These are phyloP conservation scores for Crithidia bombi DNA, from an alignment of 208 protist species.

Conservation along the genomic window DNA sequence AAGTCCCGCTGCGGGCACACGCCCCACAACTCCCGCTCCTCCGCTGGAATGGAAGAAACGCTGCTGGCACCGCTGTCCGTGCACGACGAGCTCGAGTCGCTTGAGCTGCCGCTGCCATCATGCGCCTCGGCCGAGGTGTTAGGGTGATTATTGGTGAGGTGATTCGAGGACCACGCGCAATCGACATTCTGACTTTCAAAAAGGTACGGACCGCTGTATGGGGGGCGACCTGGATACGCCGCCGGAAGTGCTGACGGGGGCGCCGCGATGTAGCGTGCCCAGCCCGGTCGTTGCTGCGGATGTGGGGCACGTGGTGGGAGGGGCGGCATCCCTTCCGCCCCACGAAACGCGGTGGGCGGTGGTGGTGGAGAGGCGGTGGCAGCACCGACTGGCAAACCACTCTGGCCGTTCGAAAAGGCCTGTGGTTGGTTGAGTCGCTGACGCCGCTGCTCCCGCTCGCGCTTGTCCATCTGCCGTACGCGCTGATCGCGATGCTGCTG, in stretches of 20 bases:
- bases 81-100: neutral
- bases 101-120: neutral
- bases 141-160: neutral
- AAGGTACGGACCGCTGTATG: neutral
- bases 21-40: conserved; percentile 12
- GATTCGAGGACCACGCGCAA: neutral
- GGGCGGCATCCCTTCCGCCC: neutral
- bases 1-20: conserved; percentile 19
- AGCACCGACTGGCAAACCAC: neutral
- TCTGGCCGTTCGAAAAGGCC: neutral
- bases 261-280: neutral
- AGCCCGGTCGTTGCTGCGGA: neutral
- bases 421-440: neutral
- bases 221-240: neutral
- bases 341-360: neutral
- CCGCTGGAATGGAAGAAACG: neutral
- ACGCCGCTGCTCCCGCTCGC: neutral
- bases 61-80: neutral
- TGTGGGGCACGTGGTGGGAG: neutral
- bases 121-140: neutral
- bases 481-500: conserved; percentile 4
- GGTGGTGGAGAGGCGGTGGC: neutral
- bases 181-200: neutral
- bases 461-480: neutral
- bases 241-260: neutral